Base-by-base conservation (phyloP, 2,329 filamentous ascomycete species). In the Aureobasidium lini region DNA sequence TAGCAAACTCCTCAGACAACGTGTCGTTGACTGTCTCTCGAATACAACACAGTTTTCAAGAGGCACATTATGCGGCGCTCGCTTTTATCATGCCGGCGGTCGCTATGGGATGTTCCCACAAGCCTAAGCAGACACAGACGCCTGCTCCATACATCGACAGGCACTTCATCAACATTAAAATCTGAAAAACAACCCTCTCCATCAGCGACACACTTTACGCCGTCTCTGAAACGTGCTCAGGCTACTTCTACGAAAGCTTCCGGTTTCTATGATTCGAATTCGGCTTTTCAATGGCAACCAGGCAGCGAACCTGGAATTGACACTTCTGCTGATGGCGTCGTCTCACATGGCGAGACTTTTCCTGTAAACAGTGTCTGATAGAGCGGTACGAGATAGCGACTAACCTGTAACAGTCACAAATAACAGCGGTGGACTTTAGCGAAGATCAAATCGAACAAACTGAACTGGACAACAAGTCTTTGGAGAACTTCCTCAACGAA, bases 391-490 rank as follows among this genome's bases (percentile, higher is more conserved):
- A 16, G 1, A 23, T 36, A 42, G 46, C 60, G 6, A 52, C 57
- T 28, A 37, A 61, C 16, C 50, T 61, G 10, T 31, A 43, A 8
- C 49, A 63, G 10, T 94, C 90, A 69, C 83, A 90, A 48, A 93
- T 96, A 54, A 93, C 88, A 0, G 83, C 96, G 1, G 86, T 96
- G 46, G 91, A 96, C 70, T 95, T 92, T 69, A 89, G 87, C 8
- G 81, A 86, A 61, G 79, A 88, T 10, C 64, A 60, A 4, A 56
- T 69, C 10, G 74, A 84, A 29, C 84, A 95, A 69, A 76, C 82
- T 11, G 82, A 87, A 66, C 79, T 94, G 42, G 80, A 87, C 61
- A 95, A 95, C 66, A 77, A 81, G 3, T 79, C 79, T 0, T 78
- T 96, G 11, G 81, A 84, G 48, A 76, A 79, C 0, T 95, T 94